phyloP scores from a whole-genome alignment of 78 protist genomes.

The Polysphondylium violaceum region DNA sequence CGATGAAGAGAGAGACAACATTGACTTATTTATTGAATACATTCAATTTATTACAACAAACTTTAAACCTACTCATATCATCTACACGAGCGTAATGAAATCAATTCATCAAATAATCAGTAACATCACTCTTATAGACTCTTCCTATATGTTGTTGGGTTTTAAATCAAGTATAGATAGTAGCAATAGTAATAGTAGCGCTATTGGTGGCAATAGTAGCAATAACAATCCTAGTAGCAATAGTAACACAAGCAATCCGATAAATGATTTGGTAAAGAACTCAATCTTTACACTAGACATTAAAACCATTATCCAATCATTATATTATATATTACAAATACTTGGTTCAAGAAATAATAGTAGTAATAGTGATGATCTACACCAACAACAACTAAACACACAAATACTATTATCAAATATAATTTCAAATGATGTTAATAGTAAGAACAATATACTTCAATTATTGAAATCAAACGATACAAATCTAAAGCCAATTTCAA shows the following conservation, averaged over 20 bases:
- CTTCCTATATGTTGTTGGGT: background rate
- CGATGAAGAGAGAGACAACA: background rate
- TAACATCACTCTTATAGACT: conserved; percentile 5
- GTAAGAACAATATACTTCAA: background rate
- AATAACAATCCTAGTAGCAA: too few species aligned
- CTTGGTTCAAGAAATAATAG: too few species aligned
- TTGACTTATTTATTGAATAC: background rate
- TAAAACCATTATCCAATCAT: background rate
- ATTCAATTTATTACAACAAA: background rate
- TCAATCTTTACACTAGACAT: too few species aligned
- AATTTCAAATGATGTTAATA: background rate
- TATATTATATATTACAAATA: background rate
- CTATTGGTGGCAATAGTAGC: background rate
- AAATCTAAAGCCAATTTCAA: conserved; percentile 3
- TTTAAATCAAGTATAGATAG: background rate
- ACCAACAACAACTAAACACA: background rate
- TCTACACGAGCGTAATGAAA: background rate
- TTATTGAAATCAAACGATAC: conserved; percentile 4
- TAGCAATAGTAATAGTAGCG: background rate
- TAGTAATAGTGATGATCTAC: background rate
- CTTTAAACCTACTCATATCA: conserved; percentile 6
- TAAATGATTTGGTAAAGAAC: too few species aligned
- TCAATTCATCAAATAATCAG: conserved; percentile 19
- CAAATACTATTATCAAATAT: background rate
- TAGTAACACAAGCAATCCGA: too few species aligned